Evolutionary conservation across 1,284 basidiomycete genomes (phyloP).

Genomic region (Neotropicomus parvogracilis): DNA sequence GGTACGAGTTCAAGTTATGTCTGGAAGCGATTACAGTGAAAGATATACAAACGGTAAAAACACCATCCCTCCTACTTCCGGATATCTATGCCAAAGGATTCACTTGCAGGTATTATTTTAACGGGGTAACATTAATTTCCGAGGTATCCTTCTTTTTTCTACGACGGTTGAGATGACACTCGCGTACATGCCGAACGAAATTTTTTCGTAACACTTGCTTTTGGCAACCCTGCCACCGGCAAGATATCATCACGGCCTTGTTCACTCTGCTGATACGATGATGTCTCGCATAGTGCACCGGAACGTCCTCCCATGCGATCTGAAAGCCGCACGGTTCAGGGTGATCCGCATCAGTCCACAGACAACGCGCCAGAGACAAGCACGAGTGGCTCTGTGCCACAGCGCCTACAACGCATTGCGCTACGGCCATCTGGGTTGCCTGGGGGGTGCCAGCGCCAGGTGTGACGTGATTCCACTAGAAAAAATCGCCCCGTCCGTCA

Average conservation of each 20-base stretch:
- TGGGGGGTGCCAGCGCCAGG: too few relatives aligned
- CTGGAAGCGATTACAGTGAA: too few relatives aligned
- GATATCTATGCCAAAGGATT: too few relatives aligned
- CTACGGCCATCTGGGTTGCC: too few relatives aligned
- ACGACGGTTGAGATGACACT: not conserved
- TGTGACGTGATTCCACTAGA: too few relatives aligned
- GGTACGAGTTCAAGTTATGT: too few relatives aligned
- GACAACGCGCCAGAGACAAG: not conserved
- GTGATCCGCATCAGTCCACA: not conserved
- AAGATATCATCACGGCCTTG: not conserved
- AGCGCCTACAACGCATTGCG: too few relatives aligned
- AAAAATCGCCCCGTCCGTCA: too few relatives aligned
- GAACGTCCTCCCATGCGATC: not conserved
- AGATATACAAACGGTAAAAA: too few relatives aligned
- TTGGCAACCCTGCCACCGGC: not conserved
- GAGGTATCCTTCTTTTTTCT: not conserved
- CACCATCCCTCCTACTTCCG: too few relatives aligned
- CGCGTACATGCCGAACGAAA: constrained; percentile 1
- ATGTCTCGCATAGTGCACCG: not conserved
- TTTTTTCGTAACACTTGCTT: not conserved
- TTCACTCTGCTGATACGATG: not conserved
- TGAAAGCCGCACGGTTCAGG: not conserved
- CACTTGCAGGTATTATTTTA: too few relatives aligned
- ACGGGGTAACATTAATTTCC: too few relatives aligned
- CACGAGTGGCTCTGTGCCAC: not conserved